Conservation (phyloP, 2,329 filamentous ascomycete species). For the Aureobasidium namibiae region DNA sequence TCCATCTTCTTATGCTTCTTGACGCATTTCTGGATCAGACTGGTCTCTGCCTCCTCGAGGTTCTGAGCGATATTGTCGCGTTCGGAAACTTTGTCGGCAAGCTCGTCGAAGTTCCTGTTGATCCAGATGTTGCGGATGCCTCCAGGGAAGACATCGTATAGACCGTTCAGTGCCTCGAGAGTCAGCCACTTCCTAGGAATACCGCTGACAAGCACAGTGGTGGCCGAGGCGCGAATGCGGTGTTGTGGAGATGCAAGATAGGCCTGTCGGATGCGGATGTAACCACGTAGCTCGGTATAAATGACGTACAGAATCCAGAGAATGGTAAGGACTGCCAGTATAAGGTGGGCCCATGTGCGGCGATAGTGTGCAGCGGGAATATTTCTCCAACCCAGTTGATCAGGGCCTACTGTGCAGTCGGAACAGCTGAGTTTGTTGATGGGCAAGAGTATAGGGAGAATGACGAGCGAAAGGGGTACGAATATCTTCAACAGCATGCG, state of each 20-base stretch:
- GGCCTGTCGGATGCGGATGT: slow-evolving; percentile 87
- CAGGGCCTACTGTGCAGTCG: slow-evolving; percentile 48
- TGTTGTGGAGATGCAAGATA: slow-evolving; percentile 93
- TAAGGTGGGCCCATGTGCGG: slow-evolving; percentile 75
- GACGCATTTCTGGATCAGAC: slow-evolving; percentile 65
- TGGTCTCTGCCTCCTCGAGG: slow-evolving; percentile 76
- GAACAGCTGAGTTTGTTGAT: slow-evolving; percentile 68
- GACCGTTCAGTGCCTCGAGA: slow-evolving; percentile 66
- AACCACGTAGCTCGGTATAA: slow-evolving; percentile 76
- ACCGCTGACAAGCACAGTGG: slow-evolving; percentile 84
- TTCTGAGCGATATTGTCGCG: slow-evolving; percentile 61
- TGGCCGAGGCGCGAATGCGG: slow-evolving; percentile 84
- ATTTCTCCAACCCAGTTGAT: slow-evolving; percentile 82
- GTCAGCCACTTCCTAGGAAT: slow-evolving; percentile 89
- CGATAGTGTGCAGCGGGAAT: slow-evolving; percentile 56
- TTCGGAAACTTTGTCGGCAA: slow-evolving; percentile 74
- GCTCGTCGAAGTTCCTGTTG: slow-evolving; percentile 76
- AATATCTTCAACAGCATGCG: slow-evolving; percentile 86
- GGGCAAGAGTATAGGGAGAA: slow-evolving; percentile 78
- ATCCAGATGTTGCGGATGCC: slow-evolving; percentile 95
- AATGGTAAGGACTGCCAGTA: slow-evolving; percentile 70
- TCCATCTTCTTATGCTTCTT: slow-evolving; percentile 66
- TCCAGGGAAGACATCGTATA: slow-evolving; percentile 95
- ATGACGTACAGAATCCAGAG: slow-evolving; percentile 81
- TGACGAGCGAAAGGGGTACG: slow-evolving; percentile 66